A percentile compares a stretch with the other conserved stretches of the same genome.
Evolutionary conservation across 495 filamentous ascomycete genomes (phyloP).

Genomic region (Aspergillus nidulans): DNA sequence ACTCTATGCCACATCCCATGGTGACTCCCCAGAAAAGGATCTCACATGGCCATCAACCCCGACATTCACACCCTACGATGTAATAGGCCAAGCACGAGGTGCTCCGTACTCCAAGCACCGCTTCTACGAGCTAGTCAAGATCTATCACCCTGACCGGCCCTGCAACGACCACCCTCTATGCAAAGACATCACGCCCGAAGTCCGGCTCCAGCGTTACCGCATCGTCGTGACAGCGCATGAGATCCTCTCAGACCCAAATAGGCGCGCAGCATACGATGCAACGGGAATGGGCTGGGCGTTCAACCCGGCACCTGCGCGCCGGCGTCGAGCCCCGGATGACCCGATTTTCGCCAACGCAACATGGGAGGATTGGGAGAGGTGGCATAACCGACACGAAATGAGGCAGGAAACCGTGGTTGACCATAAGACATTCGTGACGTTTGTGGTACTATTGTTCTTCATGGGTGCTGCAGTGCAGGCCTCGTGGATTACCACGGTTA

Average conservation of each 20-base stretch:
- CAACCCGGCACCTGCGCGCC: constrained; percentile 18
- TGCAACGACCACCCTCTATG: constrained; percentile 47
- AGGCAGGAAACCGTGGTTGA: constrained; percentile 61
- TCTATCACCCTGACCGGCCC: constrained; percentile 87
- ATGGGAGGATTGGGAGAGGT: constrained; percentile 98
- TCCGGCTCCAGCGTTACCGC: constrained; percentile 78
- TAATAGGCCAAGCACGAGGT: constrained; percentile 60
- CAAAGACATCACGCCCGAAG: constrained; percentile 44
- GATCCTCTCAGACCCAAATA: constrained; percentile 79
- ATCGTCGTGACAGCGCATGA: constrained; percentile 82
- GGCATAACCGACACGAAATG: constrained; percentile 58
- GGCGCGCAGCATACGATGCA: constrained; percentile 74
- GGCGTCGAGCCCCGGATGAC: constrained; percentile 17
- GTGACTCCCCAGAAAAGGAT: constrained; percentile 17
- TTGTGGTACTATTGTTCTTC: constrained; percentile 62
- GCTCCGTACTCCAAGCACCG: constrained; percentile 74
- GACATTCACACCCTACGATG: constrained; percentile 79
- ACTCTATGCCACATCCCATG: constrained; percentile 32
- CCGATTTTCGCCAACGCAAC: constrained; percentile 77
- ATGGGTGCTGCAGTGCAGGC: constrained; percentile 66
- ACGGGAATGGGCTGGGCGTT: constrained; percentile 75
- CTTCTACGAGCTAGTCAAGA: constrained; percentile 87
- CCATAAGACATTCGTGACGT: constrained; percentile 66
- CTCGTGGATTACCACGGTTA: constrained; percentile 56
- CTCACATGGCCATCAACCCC: constrained; percentile 34